A percentile compares a stretch with the other conserved stretches of the same genome.
These are phyloP conservation scores for Fusarium oligoseptatum DNA, from an alignment of 2,329 filamentous ascomycete species.

Conservation along the genomic window DNA sequence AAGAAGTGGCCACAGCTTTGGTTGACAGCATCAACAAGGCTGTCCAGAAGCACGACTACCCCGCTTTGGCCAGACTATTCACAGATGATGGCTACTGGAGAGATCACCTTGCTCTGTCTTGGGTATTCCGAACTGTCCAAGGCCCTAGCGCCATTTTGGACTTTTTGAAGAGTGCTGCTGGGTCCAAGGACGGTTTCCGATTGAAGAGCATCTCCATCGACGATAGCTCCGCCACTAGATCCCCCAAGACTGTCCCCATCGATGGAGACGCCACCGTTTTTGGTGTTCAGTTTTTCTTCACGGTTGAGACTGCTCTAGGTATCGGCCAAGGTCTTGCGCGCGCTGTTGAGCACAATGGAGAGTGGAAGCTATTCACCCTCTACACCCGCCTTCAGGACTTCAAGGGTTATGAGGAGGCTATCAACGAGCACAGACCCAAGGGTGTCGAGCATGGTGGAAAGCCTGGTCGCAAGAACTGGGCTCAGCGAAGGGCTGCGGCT, in stretches of 20 bases:
- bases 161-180: conserved; percentile 53
- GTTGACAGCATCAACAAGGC: conserved; percentile 55
- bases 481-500: conserved; percentile 64
- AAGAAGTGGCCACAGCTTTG: conserved; percentile 54
- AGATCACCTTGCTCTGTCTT: conserved; percentile 69
- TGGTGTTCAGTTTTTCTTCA: conserved; percentile 70
- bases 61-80: conserved; percentile 46
- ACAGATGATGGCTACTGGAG: conserved; percentile 66
- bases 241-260: conserved; percentile 60
- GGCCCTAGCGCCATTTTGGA: conserved; percentile 54
- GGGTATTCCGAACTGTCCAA: conserved; percentile 67
- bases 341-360: conserved; percentile 58
- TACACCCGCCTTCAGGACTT: conserved; percentile 71
- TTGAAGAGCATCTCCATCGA: conserved; percentile 62
- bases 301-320: conserved; percentile 66
- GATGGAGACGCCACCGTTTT: conserved; percentile 63
- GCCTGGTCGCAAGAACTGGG: conserved; percentile 70
- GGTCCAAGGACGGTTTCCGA: conserved; percentile 54
- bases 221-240: conserved; percentile 56
- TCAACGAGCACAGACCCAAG: conserved; percentile 61
- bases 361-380: conserved; percentile 74
- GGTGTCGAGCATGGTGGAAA: conserved; percentile 70
- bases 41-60: conserved; percentile 53
- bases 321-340: conserved; percentile 68
- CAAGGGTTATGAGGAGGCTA: conserved; percentile 65